Evolutionary conservation across 345 rosid genomes (phyloP).

Genomic region (Salix viminalis): DNA sequence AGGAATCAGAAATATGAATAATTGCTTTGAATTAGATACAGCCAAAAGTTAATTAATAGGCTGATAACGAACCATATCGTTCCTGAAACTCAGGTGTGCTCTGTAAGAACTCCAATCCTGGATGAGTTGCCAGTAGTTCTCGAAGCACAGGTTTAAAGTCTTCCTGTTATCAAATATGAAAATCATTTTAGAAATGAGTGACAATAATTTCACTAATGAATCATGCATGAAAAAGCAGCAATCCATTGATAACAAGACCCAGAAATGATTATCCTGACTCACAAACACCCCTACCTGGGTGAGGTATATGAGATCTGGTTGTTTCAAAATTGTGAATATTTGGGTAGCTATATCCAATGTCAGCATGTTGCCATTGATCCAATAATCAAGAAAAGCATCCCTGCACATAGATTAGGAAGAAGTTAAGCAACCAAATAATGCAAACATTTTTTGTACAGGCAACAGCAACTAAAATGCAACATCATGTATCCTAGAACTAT

Average conservation of each 20-base stretch:
- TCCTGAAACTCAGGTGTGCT: constrained; percentile 85
- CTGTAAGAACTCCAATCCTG: constrained; percentile 73
- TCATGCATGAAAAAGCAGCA: background rate
- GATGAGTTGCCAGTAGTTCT: constrained; percentile 77
- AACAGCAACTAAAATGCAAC: background rate
- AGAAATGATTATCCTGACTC: background rate
- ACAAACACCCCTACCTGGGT: constrained; percentile 46
- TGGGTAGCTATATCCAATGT: constrained; percentile 75
- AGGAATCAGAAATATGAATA: background rate
- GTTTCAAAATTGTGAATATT: constrained; percentile 67
- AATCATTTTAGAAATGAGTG: background rate
- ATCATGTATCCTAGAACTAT: background rate
- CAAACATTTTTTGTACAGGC: background rate
- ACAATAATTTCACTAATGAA: background rate
- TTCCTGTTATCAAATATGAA: constrained; percentile 44
- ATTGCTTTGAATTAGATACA: background rate
- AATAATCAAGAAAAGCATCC: constrained; percentile 77
- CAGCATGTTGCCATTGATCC: constrained; percentile 73
- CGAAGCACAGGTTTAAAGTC: constrained; percentile 82
- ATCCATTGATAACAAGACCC: background rate
- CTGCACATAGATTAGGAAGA: constrained; percentile 37
- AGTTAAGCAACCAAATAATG: background rate
- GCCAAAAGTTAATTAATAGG: background rate
- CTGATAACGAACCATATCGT: constrained; percentile 65
- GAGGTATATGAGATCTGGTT: constrained; percentile 59